These are phyloP conservation scores for Sporothrix curviconia DNA, from an alignment of 2,329 filamentous ascomycete genomes.

Conservation along the genomic window DNA sequence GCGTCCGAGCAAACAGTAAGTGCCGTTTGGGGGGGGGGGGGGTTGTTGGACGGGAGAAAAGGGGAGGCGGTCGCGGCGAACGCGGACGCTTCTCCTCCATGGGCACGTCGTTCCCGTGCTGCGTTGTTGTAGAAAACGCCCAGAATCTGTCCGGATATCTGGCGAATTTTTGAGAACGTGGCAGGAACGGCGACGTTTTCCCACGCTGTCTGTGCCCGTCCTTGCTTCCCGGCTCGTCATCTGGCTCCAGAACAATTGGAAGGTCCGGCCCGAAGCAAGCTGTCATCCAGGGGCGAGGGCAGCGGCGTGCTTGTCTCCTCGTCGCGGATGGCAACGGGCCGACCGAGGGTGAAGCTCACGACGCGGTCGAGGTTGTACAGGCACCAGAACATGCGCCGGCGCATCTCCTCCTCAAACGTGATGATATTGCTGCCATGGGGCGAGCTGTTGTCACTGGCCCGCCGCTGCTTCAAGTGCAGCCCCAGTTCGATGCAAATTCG, in stretches of 20 bases:
- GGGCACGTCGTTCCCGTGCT: not conserved
- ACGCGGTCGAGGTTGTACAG: conserved; percentile 16
- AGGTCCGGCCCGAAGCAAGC: conserved; percentile 8
- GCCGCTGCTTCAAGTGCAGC: conserved; percentile 10
- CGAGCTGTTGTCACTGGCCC: not conserved
- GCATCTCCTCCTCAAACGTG: conserved; percentile 12
- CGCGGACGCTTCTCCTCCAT: not conserved
- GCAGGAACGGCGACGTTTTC: not conserved
- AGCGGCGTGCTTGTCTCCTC: conserved; percentile 15
- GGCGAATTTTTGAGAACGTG: not conserved
- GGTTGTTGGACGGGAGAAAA: no score
- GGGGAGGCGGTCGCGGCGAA: not conserved
- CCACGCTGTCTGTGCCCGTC: no score
- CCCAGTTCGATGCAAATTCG: conserved; percentile 14
- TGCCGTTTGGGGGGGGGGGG: no score
- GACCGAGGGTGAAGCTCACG: conserved; percentile 12
- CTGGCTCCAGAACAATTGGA: not conserved
- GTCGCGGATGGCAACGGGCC: conserved; percentile 14
- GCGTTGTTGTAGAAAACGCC: not conserved
- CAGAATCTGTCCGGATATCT: not conserved
- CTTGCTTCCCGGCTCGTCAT: not conserved
- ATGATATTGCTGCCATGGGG: not conserved
- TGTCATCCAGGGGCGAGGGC: conserved; percentile 14
- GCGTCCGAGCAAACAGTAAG: conserved; percentile 66
- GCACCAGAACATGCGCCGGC: conserved; percentile 14